These are phyloP conservation scores for Mayamaea pseudoterrestris DNA, from an alignment of 108 stramenopile species.

Conservation along the genomic window DNA sequence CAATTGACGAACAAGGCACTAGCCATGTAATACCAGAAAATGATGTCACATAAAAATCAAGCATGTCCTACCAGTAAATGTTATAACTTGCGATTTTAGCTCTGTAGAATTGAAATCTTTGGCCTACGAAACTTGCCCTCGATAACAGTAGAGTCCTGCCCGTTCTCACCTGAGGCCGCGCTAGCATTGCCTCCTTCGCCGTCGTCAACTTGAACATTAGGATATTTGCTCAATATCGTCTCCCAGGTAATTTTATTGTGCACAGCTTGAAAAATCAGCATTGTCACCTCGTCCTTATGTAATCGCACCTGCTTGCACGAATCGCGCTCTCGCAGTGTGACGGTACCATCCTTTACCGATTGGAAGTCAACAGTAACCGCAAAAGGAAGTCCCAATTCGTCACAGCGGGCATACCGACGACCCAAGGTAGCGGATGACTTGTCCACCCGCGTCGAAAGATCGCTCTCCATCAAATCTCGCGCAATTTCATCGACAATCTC, in stretches of 20 bases:
- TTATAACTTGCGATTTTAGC: too few species aligned
- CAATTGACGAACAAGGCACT: too few species aligned
- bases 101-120: too few species aligned
- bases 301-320: slow-evolving; percentile 87
- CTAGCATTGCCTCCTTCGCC: slow-evolving; percentile 6
- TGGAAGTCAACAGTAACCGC: slow-evolving; percentile 98
- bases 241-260: slow-evolving; percentile 70
- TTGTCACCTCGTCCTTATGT: slow-evolving; percentile 62
- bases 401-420: slow-evolving; percentile 90
- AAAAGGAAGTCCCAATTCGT: slow-evolving; percentile 98
- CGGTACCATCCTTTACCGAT: slow-evolving; percentile 74
- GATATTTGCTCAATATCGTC: slow-evolving; percentile 54
- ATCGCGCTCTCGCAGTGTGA: slow-evolving; percentile 98
- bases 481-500: slow-evolving; percentile 77
- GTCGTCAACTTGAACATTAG: slow-evolving; percentile 65
- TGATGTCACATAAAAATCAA: too few species aligned
- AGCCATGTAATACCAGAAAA: too few species aligned
- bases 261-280: slow-evolving; percentile 62
- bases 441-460: slow-evolving; percentile 83
- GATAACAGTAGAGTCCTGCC: slow-evolving; percentile 10
- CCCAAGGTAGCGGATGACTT: slow-evolving; percentile 84
- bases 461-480: slow-evolving; percentile 68
- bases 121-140: slow-evolving; percentile 34
- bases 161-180: too few species aligned
- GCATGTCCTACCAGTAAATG: too few species aligned